Evolutionary conservation across 2,329 filamentous ascomycete genomes (phyloP), one percentile per base, ranked within the genome.

Genomic region (Remersonia thermophila): DNA sequence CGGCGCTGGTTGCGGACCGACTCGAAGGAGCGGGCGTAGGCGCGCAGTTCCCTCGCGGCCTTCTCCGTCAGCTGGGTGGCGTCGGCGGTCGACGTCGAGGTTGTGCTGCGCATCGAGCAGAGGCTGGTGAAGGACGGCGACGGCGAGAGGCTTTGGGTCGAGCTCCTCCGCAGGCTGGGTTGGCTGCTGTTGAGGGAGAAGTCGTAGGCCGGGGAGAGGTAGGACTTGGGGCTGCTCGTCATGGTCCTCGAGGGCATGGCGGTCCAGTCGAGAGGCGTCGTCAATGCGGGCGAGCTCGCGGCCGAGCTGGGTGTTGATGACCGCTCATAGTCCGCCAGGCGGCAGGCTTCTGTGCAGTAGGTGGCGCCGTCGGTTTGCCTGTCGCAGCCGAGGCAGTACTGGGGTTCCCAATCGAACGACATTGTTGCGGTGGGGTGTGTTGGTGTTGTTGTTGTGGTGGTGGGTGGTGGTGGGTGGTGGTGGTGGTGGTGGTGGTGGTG

Each of bases 301-400:
- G 71, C 65, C 4, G 77, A 74, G 54, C 67, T 66, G 11, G 69
- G 62, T 35, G 66, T 62, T 12, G 63, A 60, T 5, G 66, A 69
- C 60, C 77, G 78, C 60, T 94, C 86, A 51, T 89, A 77, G 61
- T 94, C 87, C 47, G 83, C 81, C 30, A 95, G 69, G 47, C 85
- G 76, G 71, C 87, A 95, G 20, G 83, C 75, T 63, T 95, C 86
- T 32, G 85, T 93, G 71, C 87, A 95, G 69, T 93, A 94, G 47
- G 83, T 77, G 43, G 78, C 78, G 38, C 77, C 77, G 46, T 83
- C 73, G 42, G 82, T 86, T 63, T 93, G 83, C 63, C 81, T 80
- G 65, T 95, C 87, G 67, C 87, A 95, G 65, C 82, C 78, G 51
- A 95, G 77, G 70, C 87, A 95, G 73, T 85, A 94, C 61, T 93